phyloP scores from a whole-genome alignment of 1,139 yeast genomes.

The Williopsis jadinii region DNA sequence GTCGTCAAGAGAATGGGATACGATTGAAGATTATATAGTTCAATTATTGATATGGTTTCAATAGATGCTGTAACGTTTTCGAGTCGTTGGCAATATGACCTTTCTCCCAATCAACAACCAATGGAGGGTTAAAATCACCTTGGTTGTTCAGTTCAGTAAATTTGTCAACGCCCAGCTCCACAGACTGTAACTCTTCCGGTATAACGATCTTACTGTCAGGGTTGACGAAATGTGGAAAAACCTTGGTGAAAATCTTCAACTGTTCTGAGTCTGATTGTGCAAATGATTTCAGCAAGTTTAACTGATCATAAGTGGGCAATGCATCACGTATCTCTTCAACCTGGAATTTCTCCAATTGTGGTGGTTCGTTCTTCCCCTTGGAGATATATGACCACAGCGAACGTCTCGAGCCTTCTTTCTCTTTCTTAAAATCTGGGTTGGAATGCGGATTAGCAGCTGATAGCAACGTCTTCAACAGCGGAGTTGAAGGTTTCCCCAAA shows the following conservation, averaged over 20 bases:
- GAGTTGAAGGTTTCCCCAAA: conserved; percentile 4
- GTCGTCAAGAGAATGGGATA: conserved; percentile 87
- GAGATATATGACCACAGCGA: conserved; percentile 9
- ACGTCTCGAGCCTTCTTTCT: conserved; percentile 1
- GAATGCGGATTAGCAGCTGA: conserved; percentile 7
- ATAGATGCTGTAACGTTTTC: conserved; percentile 18
- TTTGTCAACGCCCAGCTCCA: conserved; percentile 13
- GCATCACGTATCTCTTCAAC: conserved; percentile 11
- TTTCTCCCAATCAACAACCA: conserved; percentile 53
- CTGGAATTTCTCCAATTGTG: conserved; percentile 2
- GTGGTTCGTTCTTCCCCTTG: conserved; percentile 9
- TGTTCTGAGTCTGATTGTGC: conserved; percentile 7
- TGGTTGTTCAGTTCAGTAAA: conserved; percentile 5
- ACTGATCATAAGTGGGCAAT: conserved; percentile 20
- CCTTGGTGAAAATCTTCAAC: conserved; percentile 6
- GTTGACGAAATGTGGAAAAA: conserved; percentile 17
- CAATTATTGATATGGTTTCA: conserved; percentile 5
- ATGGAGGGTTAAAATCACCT: conserved; percentile 33
- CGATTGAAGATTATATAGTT: conserved; percentile 2
- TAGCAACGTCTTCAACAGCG: conserved; percentile 6
- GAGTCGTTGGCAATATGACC: conserved; percentile 45
- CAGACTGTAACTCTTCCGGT: conserved; percentile 12
- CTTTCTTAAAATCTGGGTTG: conserved; percentile 4
- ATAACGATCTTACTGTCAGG: conserved; percentile 8
- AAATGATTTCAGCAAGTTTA: conserved; percentile 21